Evolutionary conservation across 2,329 filamentous ascomycete species (phyloP).

Genomic region (Aschersonia sp.): DNA sequence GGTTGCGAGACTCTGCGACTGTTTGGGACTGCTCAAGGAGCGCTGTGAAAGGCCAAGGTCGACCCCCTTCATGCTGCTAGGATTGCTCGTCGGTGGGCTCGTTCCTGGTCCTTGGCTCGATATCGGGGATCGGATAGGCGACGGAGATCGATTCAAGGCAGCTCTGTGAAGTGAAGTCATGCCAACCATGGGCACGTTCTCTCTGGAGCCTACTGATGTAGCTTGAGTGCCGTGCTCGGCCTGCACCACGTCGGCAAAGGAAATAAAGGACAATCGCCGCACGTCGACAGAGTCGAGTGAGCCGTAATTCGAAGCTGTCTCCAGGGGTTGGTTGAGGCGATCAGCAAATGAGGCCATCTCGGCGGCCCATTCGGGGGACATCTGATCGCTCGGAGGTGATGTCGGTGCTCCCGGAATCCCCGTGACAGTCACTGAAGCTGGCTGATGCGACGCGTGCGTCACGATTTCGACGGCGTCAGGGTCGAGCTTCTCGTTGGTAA

Average conservation of each 20-base stretch:
- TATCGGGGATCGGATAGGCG: slow-evolving; percentile 65
- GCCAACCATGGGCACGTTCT: slow-evolving; percentile 56
- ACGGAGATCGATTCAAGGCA: slow-evolving; percentile 54
- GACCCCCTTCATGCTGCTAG: slow-evolving; percentile 58
- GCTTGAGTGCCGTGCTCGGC: slow-evolving; percentile 55
- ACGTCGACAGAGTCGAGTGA: slow-evolving; percentile 63
- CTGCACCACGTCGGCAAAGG: slow-evolving; percentile 90
- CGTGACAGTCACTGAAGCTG: slow-evolving; percentile 55
- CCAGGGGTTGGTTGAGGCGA: slow-evolving; percentile 28
- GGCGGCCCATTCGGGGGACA: slow-evolving; percentile 38
- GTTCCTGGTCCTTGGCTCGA: slow-evolving; percentile 55
- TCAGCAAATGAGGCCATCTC: slow-evolving; percentile 41
- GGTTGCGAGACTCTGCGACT: slow-evolving; percentile 30
- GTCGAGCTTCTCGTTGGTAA: slow-evolving; percentile 73
- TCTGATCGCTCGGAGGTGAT: slow-evolving; percentile 23
- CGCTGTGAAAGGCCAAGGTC: slow-evolving; percentile 52
- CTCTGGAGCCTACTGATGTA: slow-evolving; percentile 38
- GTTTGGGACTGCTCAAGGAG: slow-evolving; percentile 48
- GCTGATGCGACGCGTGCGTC: slow-evolving; percentile 72
- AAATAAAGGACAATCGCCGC: slow-evolving; percentile 82
- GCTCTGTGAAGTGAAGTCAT: slow-evolving; percentile 44
- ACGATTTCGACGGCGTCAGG: slow-evolving; percentile 89
- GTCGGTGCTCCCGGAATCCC: slow-evolving; percentile 21
- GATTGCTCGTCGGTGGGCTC: slow-evolving; percentile 64
- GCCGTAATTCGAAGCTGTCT: slow-evolving; percentile 62